These are phyloP conservation scores for Fusarium siculi DNA, from an alignment of 2,329 filamentous ascomycete species.

Conservation along the genomic window DNA sequence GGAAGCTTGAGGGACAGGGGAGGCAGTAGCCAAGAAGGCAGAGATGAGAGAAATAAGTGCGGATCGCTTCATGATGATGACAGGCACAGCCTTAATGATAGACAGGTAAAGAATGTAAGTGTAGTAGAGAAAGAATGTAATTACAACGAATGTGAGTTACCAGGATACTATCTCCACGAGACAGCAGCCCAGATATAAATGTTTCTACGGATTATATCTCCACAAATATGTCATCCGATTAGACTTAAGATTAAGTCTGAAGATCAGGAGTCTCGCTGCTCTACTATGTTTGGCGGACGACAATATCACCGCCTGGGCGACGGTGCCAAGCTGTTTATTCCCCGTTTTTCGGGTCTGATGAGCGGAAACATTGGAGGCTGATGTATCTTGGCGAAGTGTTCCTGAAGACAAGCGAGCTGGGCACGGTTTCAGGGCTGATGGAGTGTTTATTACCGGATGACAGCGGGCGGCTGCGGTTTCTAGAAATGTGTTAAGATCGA, in stretches of 20 bases:
- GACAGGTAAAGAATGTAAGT: slow-evolving; percentile 22
- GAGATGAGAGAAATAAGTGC: slow-evolving; percentile 39
- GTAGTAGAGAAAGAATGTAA: slow-evolving; percentile 1
- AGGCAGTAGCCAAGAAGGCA: slow-evolving; percentile 34
- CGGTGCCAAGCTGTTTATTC: slow-evolving; percentile 7
- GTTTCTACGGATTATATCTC: not conserved
- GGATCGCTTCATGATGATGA: slow-evolving; percentile 35
- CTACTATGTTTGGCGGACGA: slow-evolving; percentile 34
- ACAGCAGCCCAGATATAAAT: not conserved
- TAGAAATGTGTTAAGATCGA: not conserved
- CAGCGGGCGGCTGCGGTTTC: not conserved
- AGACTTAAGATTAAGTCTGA: slow-evolving; percentile 25
- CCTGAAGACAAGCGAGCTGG: slow-evolving; percentile 8
- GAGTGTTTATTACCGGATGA: not conserved
- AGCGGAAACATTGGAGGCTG: slow-evolving; percentile 17
- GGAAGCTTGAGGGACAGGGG: not conserved
- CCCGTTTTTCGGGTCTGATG: not conserved
- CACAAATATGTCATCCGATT: not conserved
- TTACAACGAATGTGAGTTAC: slow-evolving; percentile 5
- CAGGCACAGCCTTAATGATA: slow-evolving; percentile 26
- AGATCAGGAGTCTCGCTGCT: not conserved
- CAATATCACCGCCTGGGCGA: slow-evolving; percentile 36
- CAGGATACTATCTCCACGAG: not conserved
- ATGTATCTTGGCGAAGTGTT: slow-evolving; percentile 14
- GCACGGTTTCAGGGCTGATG: slow-evolving; percentile 18